Evolutionary conservation across 108 stramenopile species (phyloP).

Genomic region (Skeletonema potamos): DNA sequence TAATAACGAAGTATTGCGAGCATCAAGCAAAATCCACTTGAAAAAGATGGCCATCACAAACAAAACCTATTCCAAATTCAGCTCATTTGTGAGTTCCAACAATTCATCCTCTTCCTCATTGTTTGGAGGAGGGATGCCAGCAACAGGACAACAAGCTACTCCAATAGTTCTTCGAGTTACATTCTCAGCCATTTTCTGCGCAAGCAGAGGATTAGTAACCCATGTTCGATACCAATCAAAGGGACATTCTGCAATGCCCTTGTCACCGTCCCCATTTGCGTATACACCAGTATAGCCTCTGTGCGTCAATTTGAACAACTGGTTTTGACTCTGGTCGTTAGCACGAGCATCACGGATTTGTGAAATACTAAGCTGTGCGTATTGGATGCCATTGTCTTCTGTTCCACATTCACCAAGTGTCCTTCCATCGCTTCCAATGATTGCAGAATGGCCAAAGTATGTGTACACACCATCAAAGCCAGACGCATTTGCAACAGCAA

Average conservation of each 20-base stretch:
- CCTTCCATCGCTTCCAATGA: slow-evolving; percentile 73
- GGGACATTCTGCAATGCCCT: slow-evolving; percentile 69
- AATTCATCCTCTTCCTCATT: slow-evolving; percentile 43
- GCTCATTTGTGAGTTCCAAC: slow-evolving; percentile 47
- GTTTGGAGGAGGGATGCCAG: slow-evolving; percentile 49
- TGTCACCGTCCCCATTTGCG: slow-evolving; percentile 78
- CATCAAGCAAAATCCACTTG: background rate
- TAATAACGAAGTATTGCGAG: background rate
- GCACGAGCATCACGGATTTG: slow-evolving; percentile 71
- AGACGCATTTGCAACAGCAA: slow-evolving; percentile 86
- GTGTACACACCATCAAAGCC: slow-evolving; percentile 81
- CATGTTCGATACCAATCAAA: slow-evolving; percentile 75
- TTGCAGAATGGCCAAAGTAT: slow-evolving; percentile 72
- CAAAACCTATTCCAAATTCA: slow-evolving; percentile 33
- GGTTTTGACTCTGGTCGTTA: slow-evolving; percentile 82
- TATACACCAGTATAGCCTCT: slow-evolving; percentile 60
- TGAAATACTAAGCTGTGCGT: slow-evolving; percentile 70
- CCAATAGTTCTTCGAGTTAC: slow-evolving; percentile 78
- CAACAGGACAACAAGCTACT: slow-evolving; percentile 59
- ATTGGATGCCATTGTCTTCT: slow-evolving; percentile 68
- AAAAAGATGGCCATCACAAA: background rate
- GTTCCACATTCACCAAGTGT: slow-evolving; percentile 83
- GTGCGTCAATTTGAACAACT: slow-evolving; percentile 79
- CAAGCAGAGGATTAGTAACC: slow-evolving; percentile 74
- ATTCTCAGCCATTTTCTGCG: slow-evolving; percentile 68